Percentiles rank a stretch among this genome's conserved stretches.
Evolutionary conservation across 2,329 filamentous ascomycete species (phyloP).

Genomic region (Drechslerella dactyloides): DNA sequence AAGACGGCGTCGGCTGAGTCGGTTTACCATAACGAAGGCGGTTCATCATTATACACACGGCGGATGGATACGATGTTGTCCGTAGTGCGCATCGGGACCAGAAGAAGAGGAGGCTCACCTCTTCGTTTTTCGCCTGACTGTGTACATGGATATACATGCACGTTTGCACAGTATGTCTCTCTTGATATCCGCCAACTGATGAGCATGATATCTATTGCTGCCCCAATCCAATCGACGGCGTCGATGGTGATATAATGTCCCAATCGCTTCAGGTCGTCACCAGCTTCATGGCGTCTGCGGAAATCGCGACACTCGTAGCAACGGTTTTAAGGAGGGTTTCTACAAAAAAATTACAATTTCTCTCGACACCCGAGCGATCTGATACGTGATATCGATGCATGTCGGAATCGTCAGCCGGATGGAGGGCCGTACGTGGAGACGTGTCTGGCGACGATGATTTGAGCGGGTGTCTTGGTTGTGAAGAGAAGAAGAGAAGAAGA

Average conservation of each 20-base stretch:
- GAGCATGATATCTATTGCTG: no score
- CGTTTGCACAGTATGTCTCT: no score
- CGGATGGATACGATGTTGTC: no score
- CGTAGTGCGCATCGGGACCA: no score
- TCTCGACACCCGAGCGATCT: constrained; percentile 69
- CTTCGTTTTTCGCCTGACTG: no score
- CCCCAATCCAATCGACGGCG: neutral
- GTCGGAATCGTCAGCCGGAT: constrained; percentile 75
- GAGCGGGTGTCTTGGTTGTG: constrained; percentile 2
- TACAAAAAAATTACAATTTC: constrained; percentile 58
- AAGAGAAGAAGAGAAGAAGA: constrained; percentile 58
- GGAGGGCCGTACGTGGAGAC: constrained; percentile 55
- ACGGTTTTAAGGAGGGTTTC: constrained; percentile 76
- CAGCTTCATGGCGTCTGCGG: constrained; percentile 69
- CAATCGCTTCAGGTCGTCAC: constrained; percentile 67
- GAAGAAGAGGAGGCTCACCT: no score
- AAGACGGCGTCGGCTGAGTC: constrained; percentile 31
- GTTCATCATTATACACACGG: constrained; percentile 16
- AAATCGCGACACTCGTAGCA: constrained; percentile 69
- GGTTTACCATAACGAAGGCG: constrained; percentile 48
- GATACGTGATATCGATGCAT: constrained; percentile 3
- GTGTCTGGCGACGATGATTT: constrained; percentile 64
- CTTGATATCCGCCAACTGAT: no score
- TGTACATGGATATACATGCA: no score
- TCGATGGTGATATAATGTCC: constrained; percentile 16